Percentiles rank a stretch among this genome's conserved stretches.
These are phyloP conservation scores for Scutellaria barbata DNA, from an alignment of 257 asterid genomes.

Conservation along the genomic window DNA sequence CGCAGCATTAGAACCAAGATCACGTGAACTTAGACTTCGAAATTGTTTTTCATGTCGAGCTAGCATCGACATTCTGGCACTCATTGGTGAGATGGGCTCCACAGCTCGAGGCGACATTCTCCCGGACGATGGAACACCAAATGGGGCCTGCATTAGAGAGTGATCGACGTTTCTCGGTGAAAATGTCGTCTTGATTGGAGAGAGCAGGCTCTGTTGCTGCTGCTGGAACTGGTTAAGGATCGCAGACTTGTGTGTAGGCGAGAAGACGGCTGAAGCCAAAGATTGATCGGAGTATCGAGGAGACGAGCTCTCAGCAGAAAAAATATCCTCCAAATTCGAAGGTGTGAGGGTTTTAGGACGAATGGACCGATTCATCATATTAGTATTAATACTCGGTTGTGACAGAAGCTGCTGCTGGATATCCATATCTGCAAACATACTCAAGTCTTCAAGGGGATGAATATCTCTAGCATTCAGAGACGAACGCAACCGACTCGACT, in stretches of 20 bases:
- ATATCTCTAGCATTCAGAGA: slow-evolving; percentile 75
- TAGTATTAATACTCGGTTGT: slow-evolving; percentile 40
- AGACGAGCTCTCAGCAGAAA: slow-evolving; percentile 71
- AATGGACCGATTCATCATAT: slow-evolving; percentile 56
- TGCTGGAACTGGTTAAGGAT: slow-evolving; percentile 74
- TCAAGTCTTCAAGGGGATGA: slow-evolving; percentile 43
- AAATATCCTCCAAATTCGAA: slow-evolving; percentile 75
- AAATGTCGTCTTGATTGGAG: slow-evolving; percentile 67
- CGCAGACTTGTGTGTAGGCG: slow-evolving; percentile 66
- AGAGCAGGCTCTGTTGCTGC: slow-evolving; percentile 68
- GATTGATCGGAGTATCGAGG: slow-evolving; percentile 68
- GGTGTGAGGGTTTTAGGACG: slow-evolving; percentile 58
- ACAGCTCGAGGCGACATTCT: slow-evolving; percentile 72
- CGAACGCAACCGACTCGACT: slow-evolving; percentile 77
- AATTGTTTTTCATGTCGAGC: slow-evolving; percentile 63
- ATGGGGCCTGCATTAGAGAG: slow-evolving; percentile 57
- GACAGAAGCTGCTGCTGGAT: slow-evolving; percentile 50
- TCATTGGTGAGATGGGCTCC: slow-evolving; percentile 79
- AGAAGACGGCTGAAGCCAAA: slow-evolving; percentile 53
- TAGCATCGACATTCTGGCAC: slow-evolving; percentile 66
- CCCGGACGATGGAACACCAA: slow-evolving; percentile 60
- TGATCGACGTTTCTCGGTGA: slow-evolving; percentile 65
- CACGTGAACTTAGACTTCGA: slow-evolving; percentile 79
- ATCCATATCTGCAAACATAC: slow-evolving; percentile 54
- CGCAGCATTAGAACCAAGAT: slow-evolving; percentile 59